These are phyloP conservation scores for Monsonia emarginata DNA, from an alignment of 441 rosid species.

Conservation along the genomic window DNA sequence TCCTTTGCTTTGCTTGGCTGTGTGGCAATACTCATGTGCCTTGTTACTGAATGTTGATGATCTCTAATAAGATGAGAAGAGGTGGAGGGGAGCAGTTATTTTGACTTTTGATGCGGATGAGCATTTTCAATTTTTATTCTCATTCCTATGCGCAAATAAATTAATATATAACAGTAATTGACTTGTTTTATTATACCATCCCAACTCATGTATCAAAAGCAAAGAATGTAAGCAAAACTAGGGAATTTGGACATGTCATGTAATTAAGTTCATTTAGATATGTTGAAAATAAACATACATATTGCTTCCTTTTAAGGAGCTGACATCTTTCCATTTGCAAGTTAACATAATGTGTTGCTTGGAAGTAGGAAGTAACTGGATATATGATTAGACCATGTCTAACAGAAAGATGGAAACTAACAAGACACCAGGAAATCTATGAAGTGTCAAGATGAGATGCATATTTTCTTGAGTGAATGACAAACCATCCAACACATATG, in stretches of 20 bases:
- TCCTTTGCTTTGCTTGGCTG: no score
- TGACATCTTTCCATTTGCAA: not conserved
- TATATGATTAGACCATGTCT: not conserved
- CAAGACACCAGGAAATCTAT: not conserved
- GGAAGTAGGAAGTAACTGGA: not conserved
- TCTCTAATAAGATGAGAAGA: no score
- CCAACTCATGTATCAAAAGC: no score
- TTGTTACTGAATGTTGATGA: no score
- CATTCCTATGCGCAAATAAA: no score
- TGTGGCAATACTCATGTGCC: no score
- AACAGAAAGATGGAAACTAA: not conserved
- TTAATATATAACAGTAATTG: no score
- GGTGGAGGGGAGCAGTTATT: no score
- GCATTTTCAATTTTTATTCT: no score
- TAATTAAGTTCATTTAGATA: not conserved
- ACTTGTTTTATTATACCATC: no score
- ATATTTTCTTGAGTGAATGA: not conserved
- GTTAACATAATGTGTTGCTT: not conserved
- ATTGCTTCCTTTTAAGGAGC: not conserved
- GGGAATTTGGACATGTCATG: slow-evolving; percentile 11
- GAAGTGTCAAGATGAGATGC: not conserved
- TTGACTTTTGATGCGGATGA: no score
- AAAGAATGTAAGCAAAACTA: no score
- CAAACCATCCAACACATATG: not conserved
- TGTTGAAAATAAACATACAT: not conserved